phyloP scores from a whole-genome alignment of 1,284 basidiomycete species.

The Neonothopanus nambi region DNA sequence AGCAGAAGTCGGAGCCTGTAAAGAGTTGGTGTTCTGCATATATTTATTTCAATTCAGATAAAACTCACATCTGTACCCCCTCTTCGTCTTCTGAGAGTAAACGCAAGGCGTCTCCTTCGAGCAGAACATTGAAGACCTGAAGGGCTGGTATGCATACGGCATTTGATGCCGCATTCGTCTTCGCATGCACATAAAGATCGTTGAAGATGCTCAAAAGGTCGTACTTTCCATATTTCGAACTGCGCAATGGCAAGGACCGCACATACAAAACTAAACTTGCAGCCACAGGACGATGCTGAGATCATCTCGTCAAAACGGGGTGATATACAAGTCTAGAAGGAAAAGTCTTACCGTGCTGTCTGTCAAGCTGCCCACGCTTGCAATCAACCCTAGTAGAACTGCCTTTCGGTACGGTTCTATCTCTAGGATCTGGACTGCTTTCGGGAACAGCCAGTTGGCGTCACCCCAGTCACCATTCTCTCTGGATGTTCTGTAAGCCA shows the following conservation, averaged over 20 bases:
- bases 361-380: conserved; percentile 79
- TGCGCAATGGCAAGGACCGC: conserved; percentile 46
- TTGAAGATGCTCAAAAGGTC: conserved; percentile 48
- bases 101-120: conserved; percentile 63
- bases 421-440: conserved; percentile 67
- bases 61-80: conserved; percentile 52
- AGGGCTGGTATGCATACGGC: conserved; percentile 75
- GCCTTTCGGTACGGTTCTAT: conserved; percentile 58
- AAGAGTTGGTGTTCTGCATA: conserved; percentile 16
- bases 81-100: conserved; percentile 42
- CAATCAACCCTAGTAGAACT: conserved; percentile 73
- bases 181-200: conserved; percentile 57
- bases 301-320: not conserved
- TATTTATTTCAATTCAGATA: not conserved
- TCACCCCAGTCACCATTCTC: conserved; percentile 61
- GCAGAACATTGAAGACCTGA: conserved; percentile 70
- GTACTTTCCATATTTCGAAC: conserved; percentile 34
- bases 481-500: conserved; percentile 18
- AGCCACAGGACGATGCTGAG: conserved; percentile 69
- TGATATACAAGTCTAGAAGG: conserved; percentile 1
- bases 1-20: conserved; percentile 48
- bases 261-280: conserved; percentile 61
- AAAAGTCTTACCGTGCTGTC: conserved; percentile 65
- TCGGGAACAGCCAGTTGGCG: conserved; percentile 69
- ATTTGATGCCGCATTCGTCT: conserved; percentile 61